Conservation (phyloP, 805 yeast genomes). For the Ogataea nakhonphanomensis region DNA sequence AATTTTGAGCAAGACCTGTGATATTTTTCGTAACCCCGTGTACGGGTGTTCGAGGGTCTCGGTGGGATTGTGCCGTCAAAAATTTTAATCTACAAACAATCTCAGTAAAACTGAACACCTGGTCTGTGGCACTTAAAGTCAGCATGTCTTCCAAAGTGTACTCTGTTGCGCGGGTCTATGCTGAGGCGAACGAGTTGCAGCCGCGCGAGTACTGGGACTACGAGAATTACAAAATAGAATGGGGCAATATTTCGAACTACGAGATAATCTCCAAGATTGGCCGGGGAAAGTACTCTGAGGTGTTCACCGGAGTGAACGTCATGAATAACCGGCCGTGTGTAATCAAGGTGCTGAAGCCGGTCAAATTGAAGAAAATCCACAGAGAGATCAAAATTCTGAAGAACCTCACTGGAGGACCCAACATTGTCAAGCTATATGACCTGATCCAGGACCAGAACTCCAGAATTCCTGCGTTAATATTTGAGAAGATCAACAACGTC, state of each 20-base stretch:
- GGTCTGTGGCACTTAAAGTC: background rate
- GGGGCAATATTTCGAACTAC: conserved; percentile 85
- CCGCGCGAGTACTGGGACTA: conserved; percentile 87
- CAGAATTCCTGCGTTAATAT: conserved; percentile 84
- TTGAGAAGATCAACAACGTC: conserved; percentile 78
- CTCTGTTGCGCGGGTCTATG: conserved; percentile 62
- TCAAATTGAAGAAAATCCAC: conserved; percentile 86
- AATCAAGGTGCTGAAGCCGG: conserved; percentile 90
- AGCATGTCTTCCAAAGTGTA: conserved; percentile 23
- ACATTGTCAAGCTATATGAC: conserved; percentile 70
- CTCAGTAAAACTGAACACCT: background rate
- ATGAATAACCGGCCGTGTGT: conserved; percentile 64
- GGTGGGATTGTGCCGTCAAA: conserved; percentile 2
- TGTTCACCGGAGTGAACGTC: conserved; percentile 77
- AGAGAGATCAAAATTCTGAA: conserved; percentile 86
- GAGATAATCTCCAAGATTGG: conserved; percentile 85
- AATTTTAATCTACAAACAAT: conserved; percentile 8
- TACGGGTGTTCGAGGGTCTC: conserved; percentile 4
- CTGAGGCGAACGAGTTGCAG: conserved; percentile 71
- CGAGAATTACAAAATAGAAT: conserved; percentile 62
- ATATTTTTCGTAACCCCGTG: conserved; percentile 1
- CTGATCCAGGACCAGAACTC: conserved; percentile 84
- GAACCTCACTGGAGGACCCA: conserved; percentile 81
- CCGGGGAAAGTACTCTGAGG: conserved; percentile 92
- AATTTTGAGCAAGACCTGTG: background rate